phyloP scores from a whole-genome alignment of 2,329 filamentous ascomycete genomes.

The Aschersonia sp. region DNA sequence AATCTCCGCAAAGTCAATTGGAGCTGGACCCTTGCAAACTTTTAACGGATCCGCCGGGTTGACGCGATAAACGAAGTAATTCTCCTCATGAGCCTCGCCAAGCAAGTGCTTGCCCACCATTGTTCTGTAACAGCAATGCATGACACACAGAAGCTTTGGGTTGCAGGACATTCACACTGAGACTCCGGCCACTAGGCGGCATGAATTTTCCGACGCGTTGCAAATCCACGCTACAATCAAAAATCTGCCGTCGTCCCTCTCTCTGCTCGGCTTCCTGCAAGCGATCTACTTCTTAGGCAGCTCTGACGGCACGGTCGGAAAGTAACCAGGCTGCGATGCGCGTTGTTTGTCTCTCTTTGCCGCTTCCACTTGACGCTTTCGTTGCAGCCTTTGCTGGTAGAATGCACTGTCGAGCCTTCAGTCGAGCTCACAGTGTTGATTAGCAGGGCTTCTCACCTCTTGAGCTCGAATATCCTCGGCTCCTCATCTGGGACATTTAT shows the following conservation, averaged over 20 bases:
- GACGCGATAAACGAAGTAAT: too few relatives aligned
- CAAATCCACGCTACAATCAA: not conserved
- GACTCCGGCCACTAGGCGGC: too few relatives aligned
- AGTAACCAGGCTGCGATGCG: slow-evolving; percentile 61
- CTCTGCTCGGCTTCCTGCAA: not conserved
- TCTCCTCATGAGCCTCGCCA: too few relatives aligned
- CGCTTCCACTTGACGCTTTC: slow-evolving; percentile 35
- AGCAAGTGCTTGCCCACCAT: too few relatives aligned
- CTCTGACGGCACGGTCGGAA: slow-evolving; percentile 70
- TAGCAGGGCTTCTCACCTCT: slow-evolving; percentile 41
- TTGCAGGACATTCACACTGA: too few relatives aligned
- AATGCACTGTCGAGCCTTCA: slow-evolving; percentile 45
- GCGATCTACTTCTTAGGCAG: slow-evolving; percentile 20
- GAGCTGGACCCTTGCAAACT: too few relatives aligned
- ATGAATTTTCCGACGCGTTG: too few relatives aligned
- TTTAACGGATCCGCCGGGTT: too few relatives aligned
- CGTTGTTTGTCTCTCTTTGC: slow-evolving; percentile 73
- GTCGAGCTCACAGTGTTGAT: too few relatives aligned
- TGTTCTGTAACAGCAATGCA: too few relatives aligned
- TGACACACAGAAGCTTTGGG: too few relatives aligned
- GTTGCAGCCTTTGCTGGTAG: slow-evolving; percentile 71
- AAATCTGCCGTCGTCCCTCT: not conserved
- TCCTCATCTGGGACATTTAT: slow-evolving; percentile 38
- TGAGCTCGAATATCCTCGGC: slow-evolving; percentile 69
- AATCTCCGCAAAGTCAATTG: too few relatives aligned